Evolutionary conservation across 2,329 filamentous ascomycete genomes (phyloP), one percentile per base, ranked within the genome.

Genomic region (Verruconis gallopava): DNA sequence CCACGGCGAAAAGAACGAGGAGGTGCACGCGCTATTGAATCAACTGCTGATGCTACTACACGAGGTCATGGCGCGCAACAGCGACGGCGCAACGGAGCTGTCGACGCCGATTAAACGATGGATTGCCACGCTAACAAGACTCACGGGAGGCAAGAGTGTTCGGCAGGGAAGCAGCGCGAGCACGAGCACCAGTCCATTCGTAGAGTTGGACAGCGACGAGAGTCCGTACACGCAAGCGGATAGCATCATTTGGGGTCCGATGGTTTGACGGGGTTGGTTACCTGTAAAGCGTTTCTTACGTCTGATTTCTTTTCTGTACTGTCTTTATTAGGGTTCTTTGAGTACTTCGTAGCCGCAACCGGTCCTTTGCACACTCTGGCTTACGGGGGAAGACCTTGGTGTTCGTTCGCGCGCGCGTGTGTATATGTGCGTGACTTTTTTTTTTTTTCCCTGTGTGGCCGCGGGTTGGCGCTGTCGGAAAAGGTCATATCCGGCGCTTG

Each of bases 221-320:
- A 63, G 58, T 18, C 66, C 66, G 5, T 68, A 69, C 50, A 63
- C 64, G 14, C 57, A 68, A 3, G 60, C 68, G 55, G 66, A 69
- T 46, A 63, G 58, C 4, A 69, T 69, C 38, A 56, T 69, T 9
- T 64, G 62, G 62, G 40, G 40, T 11, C 38, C 38, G 12, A 32
- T 32, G 12, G 30, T n/a, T n/a, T n/a, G n/a, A n/a, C n/a, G n/a
- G n/a, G n/a, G n/a, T n/a, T n/a, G n/a, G n/a, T n/a, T n/a, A n/a
- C n/a, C n/a, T n/a, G n/a, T 32, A 11, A 12, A 32, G 13, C 28
- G 28, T 11, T 32, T 13, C 28, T 32, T 32, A 11, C 28, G 28
- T 32, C 13, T 32, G 12, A 11, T 32, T 12, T 19, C 34, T 37
- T 37, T 6, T 37, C 34, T 14, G n/a, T 37, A 37, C n/a, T n/a